Percentiles rank a stretch among this genome's conserved stretches.
phyloP scores from a whole-genome alignment of 139 green algal species.

The Astrephomene gubernaculifera region DNA sequence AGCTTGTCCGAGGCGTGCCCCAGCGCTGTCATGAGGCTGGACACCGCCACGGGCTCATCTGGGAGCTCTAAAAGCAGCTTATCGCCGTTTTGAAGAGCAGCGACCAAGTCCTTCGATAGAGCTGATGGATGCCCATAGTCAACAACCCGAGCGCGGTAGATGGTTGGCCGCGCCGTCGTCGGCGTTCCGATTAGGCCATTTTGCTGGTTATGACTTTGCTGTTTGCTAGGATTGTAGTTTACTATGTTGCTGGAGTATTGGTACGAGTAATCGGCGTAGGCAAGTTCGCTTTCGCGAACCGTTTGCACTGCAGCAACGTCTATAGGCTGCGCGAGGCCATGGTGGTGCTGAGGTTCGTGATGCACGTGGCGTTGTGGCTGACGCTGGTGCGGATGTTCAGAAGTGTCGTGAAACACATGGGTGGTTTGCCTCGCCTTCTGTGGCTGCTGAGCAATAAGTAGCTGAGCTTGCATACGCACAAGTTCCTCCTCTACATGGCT shows the following conservation, averaged over 20 bases:
- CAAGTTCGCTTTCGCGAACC: too few species aligned
- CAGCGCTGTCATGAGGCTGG: constrained; percentile 30
- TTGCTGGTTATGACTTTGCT: too few species aligned
- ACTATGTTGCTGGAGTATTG: not conserved
- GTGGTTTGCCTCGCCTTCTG: not conserved
- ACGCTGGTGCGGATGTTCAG: not conserved
- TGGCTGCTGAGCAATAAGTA: not conserved
- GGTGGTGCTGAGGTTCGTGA: not conserved
- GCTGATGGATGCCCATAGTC: not conserved
- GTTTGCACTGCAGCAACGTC: too few species aligned
- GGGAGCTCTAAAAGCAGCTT: constrained; percentile 36
- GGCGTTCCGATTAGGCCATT: not conserved
- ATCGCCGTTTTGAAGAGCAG: not conserved
- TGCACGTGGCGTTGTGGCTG: not conserved
- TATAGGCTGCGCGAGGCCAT: too few species aligned
- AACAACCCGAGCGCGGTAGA: not conserved
- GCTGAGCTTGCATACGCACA: constrained; percentile 4
- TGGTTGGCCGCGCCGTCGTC: not conserved
- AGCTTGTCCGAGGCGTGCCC: constrained; percentile 16
- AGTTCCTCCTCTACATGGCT: constrained; percentile 38
- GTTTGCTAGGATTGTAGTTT: too few species aligned
- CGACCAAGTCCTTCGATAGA: not conserved
- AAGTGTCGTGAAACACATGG: constrained; percentile 2
- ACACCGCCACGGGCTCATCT: constrained; percentile 27
- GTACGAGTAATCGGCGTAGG: not conserved